These are phyloP conservation scores for Pythium grandisporangium DNA, from an alignment of 352 stramenopile species.

Conservation along the genomic window DNA sequence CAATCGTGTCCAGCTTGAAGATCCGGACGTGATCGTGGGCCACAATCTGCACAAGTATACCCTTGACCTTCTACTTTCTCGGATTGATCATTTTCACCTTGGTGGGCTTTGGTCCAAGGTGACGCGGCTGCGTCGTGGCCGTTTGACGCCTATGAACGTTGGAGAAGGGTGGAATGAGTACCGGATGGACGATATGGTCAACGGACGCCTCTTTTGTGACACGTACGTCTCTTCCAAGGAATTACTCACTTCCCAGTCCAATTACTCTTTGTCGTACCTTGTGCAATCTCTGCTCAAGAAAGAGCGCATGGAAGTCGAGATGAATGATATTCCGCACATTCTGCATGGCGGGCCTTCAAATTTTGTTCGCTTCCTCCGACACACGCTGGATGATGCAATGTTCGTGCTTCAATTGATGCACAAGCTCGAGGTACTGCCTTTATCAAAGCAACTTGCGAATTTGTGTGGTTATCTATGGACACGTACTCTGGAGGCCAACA, in stretches of 20 bases:
- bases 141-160: conserved; percentile 66
- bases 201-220: conserved; percentile 95
- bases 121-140: conserved; percentile 69
- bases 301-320: conserved; percentile 89
- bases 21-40: conserved; percentile 97
- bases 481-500: conserved; percentile 93
- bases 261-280: conserved; percentile 95
- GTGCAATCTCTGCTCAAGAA: conserved; percentile 88
- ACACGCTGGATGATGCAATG: conserved; percentile 95
- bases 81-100: conserved; percentile 90
- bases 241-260: conserved; percentile 94
- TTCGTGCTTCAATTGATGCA: conserved; percentile 96
- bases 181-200: conserved; percentile 83
- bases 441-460: conserved; percentile 98
- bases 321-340: conserved; percentile 92
- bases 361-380: conserved; percentile 91
- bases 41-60: conserved; percentile 99
- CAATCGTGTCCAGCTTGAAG: conserved; percentile 90
- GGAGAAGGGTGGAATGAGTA: conserved; percentile 86
- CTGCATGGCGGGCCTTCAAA: conserved; percentile 82
- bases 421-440: conserved; percentile 96
- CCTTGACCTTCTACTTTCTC: conserved; percentile 95
- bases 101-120: conserved; percentile 78
- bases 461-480: conserved; percentile 98
- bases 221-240: conserved; percentile 98